Percentiles rank a stretch among this genome's conserved stretches.
Evolutionary conservation across 495 filamentous ascomycete species (phyloP).

Genomic region (Aspergillus conjunctus): DNA sequence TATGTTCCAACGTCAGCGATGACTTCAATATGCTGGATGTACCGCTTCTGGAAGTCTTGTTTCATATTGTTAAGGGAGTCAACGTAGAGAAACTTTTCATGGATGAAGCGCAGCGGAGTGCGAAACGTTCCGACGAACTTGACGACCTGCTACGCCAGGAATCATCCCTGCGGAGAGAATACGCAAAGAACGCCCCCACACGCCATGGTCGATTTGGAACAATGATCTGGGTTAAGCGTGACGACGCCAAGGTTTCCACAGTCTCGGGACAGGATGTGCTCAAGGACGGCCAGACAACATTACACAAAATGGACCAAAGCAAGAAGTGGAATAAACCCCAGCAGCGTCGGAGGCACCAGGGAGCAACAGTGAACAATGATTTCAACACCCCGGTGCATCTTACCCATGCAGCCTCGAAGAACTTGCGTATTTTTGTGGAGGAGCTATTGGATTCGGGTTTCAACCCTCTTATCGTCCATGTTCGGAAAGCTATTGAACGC

Average conservation of each 20-base stretch:
- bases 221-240: slow-evolving; percentile 94
- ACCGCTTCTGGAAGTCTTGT: slow-evolving; percentile 83
- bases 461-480: slow-evolving; percentile 86
- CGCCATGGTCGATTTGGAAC: slow-evolving; percentile 94
- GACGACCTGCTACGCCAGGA: slow-evolving; percentile 74
- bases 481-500: slow-evolving; percentile 86
- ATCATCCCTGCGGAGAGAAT: slow-evolving; percentile 72
- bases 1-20: slow-evolving; percentile 87
- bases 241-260: slow-evolving; percentile 76
- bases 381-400: slow-evolving; percentile 74
- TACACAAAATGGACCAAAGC: slow-evolving; percentile 83
- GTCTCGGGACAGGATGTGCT: slow-evolving; percentile 87
- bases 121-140: slow-evolving; percentile 72
- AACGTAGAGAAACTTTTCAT: slow-evolving; percentile 86
- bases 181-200: slow-evolving; percentile 78
- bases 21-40: slow-evolving; percentile 90
- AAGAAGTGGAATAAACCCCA: slow-evolving; percentile 89
- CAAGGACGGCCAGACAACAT: slow-evolving; percentile 67
- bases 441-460: slow-evolving; percentile 96
- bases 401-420: slow-evolving; percentile 65
- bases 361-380: slow-evolving; percentile 64
- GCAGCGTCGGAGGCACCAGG: slow-evolving; percentile 61
- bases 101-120: slow-evolving; percentile 67
- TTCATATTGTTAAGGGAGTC: slow-evolving; percentile 88
- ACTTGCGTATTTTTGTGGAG: slow-evolving; percentile 81